Percentiles rank a stretch among this genome's conserved stretches.
Conservation (phyloP, 768 basidiomycete genomes). For the Termitomyces sp. region DNA sequence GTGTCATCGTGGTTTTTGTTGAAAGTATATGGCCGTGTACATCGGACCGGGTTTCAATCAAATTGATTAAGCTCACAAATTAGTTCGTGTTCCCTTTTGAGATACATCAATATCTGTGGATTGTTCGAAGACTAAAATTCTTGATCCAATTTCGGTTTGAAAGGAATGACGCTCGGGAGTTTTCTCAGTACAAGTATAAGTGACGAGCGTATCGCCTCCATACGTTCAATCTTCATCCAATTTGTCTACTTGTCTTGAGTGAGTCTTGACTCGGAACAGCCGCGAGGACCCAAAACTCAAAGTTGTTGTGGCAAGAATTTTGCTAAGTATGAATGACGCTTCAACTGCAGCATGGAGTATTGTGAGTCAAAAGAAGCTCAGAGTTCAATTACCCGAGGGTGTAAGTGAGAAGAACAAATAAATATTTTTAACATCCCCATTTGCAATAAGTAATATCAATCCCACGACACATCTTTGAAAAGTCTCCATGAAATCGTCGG, state of each 20-base stretch:
- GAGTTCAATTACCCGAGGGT: too few species aligned
- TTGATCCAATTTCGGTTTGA: background rate
- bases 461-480: background rate
- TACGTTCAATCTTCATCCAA: background rate
- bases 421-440: background rate
- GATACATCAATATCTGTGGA: background rate
- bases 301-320: background rate
- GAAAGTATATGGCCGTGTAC: background rate
- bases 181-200: background rate
- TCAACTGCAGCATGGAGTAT: too few species aligned
- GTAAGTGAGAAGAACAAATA: background rate
- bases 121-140: background rate
- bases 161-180: background rate
- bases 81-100: background rate
- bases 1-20: background rate
- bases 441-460: background rate
- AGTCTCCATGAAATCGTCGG: conserved; percentile 5
- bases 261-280: background rate
- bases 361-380: too few species aligned
- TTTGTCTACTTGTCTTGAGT: background rate
- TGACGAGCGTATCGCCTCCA: background rate
- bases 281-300: background rate
- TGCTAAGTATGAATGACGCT: too few species aligned
- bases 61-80: background rate
- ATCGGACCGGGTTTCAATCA: background rate